Evolutionary conservation across 139 green algal genomes (phyloP), one percentile per base, ranked within the genome.

Genomic region (Trebouxia sp.): DNA sequence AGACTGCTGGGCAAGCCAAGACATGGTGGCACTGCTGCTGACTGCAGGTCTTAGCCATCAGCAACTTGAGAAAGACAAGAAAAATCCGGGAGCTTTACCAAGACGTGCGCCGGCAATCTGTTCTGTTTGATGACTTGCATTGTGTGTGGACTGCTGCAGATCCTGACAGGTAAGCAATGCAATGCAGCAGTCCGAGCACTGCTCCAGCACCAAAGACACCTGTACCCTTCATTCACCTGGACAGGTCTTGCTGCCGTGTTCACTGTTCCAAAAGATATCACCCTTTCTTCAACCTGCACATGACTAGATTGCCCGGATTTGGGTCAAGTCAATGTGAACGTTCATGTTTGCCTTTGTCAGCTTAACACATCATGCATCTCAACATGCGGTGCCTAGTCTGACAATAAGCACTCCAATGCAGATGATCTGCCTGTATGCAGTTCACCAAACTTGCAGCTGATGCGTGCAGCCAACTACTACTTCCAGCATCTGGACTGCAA

Each of bases 101-200:
- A 1, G 91, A 94, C 81, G 22, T 28, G 3, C 85, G 91, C 14
- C 80, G 85, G 8, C 45, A 55, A 26, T 85, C 78, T 37, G 82
- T 86, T 3, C 50, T 92, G 39, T 94, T 94, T 41, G 89, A 93
- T 83, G 89, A 94, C 84, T n/a, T 91, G 50, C 89, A 93, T 66
- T 53, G 47, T 41, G 30, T 45, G 24, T 51, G 47, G 32, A 79
- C 45, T 79, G 74, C 74, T 35, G 45, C 22, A 43, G n/a, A 55
- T 12, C 69, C 41, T 41, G 24, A 26, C 56, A 69, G n/a, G 56
- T 69, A 69, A 69, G 56, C 56, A 77, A 35, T 35, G 14, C 42
- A 72, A 37, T 35, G 5, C 15, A 26, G 12, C 35, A 43, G 42
- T 32, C 35, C 20, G 42, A 8, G 32, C 35, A 45, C 5, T 67